Evolutionary conservation across 2,329 filamentous ascomycete genomes (phyloP), one percentile per base, ranked within the genome.

Genomic region (Cladosporium cucumerinum): DNA sequence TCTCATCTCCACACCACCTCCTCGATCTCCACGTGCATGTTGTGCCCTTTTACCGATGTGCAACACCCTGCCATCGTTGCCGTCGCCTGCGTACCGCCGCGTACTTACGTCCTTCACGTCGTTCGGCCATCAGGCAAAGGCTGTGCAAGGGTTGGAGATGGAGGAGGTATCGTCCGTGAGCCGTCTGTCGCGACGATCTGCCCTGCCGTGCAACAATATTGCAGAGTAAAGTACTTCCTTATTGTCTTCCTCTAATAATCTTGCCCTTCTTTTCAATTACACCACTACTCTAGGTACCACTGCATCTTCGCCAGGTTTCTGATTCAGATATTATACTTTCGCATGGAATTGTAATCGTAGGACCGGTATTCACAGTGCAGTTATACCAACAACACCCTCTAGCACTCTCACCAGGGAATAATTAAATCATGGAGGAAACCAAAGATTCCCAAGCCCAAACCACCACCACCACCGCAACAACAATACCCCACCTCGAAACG

Each of bases 131-230:
- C 48, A 28, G 8, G 26, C 48, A 25, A 52, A 52, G 54, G 28
- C 54, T 39, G 54, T 57, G 54, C 54, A 57, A 57, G 54, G 54
- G 54, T 57, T 39, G 54, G 11, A n/a, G 54, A 57, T 52, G 48
- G 23, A 52, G 48, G 23, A 52, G 48, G 28, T 52, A 16, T 28
- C 14, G 26, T 28, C 48, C 26, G 23, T 52, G 48, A 26, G 48
- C 48, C 48, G 48, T 21, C 0, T 28, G 48, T 18, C 23, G 48
- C 25, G 26, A 28, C 23, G 23, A 52, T 52, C 48, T 52, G 48
- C 48, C 48, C 25, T 52, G 48, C 18, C 48, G 48, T 28, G 39
- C 23, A 46, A 21, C 10, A 43, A n/a, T 21, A 21, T 21, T 46
- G n/a, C n/a, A 46, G n/a, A 10, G 39, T 46, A 10, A 12, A n/a